Evolutionary conservation across 441 rosid species (phyloP), one percentile per base, ranked within the genome.

Genomic region (Croton laevigatus): DNA sequence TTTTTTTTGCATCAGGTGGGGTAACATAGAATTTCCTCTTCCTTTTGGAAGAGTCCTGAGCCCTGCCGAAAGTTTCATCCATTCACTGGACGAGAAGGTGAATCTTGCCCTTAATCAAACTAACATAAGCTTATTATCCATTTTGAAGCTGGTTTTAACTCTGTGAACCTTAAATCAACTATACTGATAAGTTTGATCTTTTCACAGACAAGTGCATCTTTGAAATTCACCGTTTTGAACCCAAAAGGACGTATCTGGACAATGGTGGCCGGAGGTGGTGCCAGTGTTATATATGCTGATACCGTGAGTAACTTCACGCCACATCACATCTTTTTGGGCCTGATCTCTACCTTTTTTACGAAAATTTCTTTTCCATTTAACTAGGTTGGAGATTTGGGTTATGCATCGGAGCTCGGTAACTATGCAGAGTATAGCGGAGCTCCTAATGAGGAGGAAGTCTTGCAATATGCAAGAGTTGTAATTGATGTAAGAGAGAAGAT

Each of bases 191-290:
- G n/a, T 44, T 11, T 60, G 64, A 42, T 73, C 74, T 54, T 59
- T 77, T 66, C 49, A 44, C 79, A 94, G 97, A 94, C 98, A 48
- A 94, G 97, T 78, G 87, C 97, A 57, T 94, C 98, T 71, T 79
- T 94, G 81, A 91, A 91, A 75, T 94, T 94, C 78, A 93, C 97
- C 38, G 91, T 93, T 74, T 75, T 93, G 88, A 93, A 93, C 73
- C 87, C 91, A 32, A 89, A 89, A 80, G 97, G 98, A 62, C 90
- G 94, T 52, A 91, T 91, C 69, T 93, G 98, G 98, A 93, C 97
- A 5, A 93, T 91, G 97, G 98, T 93, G 27, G 98, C 97, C 66
- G 98, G 98, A 73, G 98, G 97, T 48, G 94, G 96, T 77, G 98
- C 98, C 51, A 93, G 98, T 76, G 96, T 93, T 51, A 93, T 93